Evolutionary conservation across 148 eudicot species (phyloP), one percentile per base, ranked within the genome.

Genomic region (Chenopodium suecicum): DNA sequence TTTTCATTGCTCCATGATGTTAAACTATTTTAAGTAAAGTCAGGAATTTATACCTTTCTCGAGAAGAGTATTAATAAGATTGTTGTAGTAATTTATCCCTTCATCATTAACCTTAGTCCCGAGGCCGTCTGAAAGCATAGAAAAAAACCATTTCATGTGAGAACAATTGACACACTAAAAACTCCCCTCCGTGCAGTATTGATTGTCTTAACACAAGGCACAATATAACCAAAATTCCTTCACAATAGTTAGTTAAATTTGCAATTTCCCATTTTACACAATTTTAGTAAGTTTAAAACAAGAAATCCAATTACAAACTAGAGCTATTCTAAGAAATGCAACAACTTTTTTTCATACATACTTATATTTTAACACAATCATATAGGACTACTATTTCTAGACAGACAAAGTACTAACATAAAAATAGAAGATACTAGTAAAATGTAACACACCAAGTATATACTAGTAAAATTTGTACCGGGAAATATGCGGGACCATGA

Each of bases 401-500:
- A 37, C 44, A 37, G 7, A 37, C 44, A 37, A 41, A 41, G 44
- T 41, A 5, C 0, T 41, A 41, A 5, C 54, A 50, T 50, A 50
- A 50, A 48, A 78, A 25, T n/a, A 1, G 3, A 70, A 70, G 12
- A 34, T 73, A 41, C 44, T 41, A 9, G 20, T n/a, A n/a, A n/a
- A 44, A 22, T 2, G 54, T 44, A 46, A 70, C 19, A 69, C 17
- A 68, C 23, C 12, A 52, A 52, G 25, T n/a, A 48, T 25, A 25
- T n/a, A 48, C 16, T 47, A 73, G 34, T 14, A 46, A 73, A 73
- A 50, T 3, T 4, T 1, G 79, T 91, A 93, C 97, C 93, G 63
- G 97, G 91, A 78, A 86, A 88, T 77, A 93, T 89, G 31, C 97
- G 95, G 44, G 93, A 85, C 97, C 97, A 93, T 25, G 97, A 91